Base-by-base conservation (phyloP, 768 basidiomycete species). In the Tricholomella constricta region DNA sequence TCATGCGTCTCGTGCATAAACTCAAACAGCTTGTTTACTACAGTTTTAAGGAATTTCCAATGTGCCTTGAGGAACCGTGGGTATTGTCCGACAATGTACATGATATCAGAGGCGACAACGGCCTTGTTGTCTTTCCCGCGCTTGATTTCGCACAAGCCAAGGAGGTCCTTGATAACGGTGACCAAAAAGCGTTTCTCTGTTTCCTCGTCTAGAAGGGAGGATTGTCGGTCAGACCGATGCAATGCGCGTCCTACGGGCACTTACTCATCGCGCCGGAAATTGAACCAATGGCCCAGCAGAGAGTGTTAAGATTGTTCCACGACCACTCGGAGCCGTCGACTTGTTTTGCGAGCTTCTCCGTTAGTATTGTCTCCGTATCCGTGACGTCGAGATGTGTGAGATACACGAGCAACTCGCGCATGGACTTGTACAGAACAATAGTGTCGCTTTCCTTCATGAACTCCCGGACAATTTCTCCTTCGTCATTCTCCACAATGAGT, bases 1-100 rank as follows among this genome's bases (percentile, higher is more conserved):
- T 99, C 97, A 65, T 99, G 96, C 0, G 94, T 97, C 74, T 99
- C 96, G 70, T 99, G 97, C 94, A 98, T 98, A 70, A 99, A 99
- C 69, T 99, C 97, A 71, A 98, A 99, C 6, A 98, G 78, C 72
- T 99, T 99, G 76, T 98, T 99, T 57, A 99, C 96, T 49, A 99
- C 97, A 2, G 97, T 98, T 79, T 99, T 99, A 67, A 99, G 76
- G 83, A 99, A 99, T 74, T 98, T 99, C 97, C 97, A 99, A 69
- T 99, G 97, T 15, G 97, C 97, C 70, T 98, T 98, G 65, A 99
- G 84, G 85, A 98, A 99, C 31, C 97, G 87, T 40, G 97, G 97
- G 67, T 99, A 99, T 74, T 99, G 97, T 45, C 97, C 97, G 58
- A 99, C 97, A 65, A 98, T 99, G 69, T 99, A 99, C 91, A 94